These are phyloP conservation scores for Eucalyptus paniculata DNA, from an alignment of 345 rosid species.

Conservation along the genomic window DNA sequence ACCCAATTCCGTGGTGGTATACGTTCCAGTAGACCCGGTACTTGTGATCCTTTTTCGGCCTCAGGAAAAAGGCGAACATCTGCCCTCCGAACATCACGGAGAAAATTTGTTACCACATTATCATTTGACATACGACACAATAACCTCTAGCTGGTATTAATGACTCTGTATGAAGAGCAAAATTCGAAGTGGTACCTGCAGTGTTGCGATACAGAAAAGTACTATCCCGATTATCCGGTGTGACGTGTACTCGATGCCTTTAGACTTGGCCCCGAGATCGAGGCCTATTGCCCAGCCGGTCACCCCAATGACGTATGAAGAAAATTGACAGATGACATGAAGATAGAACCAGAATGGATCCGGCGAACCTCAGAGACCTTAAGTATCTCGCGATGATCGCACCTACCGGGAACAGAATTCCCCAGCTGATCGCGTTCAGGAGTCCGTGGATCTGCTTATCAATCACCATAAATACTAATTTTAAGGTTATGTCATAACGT, in stretches of 20 bases:
- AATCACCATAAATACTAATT: neutral
- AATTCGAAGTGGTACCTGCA: conserved; percentile 37
- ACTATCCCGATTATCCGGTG: conserved; percentile 69
- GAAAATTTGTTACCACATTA: neutral
- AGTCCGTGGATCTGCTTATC: conserved; percentile 65
- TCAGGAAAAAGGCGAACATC: conserved; percentile 46
- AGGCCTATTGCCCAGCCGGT: conserved; percentile 93
- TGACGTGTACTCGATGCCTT: conserved; percentile 12
- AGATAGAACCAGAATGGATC: conserved; percentile 90
- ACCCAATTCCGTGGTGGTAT: conserved; percentile 71
- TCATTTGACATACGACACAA: neutral
- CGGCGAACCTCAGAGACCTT: conserved; percentile 52
- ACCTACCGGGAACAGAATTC: conserved; percentile 66
- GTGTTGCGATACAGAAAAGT: conserved; percentile 53
- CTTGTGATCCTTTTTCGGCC: conserved; percentile 87
- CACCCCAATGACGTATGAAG: conserved; percentile 66
- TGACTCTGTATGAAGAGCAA: neutral
- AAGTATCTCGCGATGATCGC: conserved; percentile 57
- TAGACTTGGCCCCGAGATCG: conserved; percentile 60
- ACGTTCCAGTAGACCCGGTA: conserved; percentile 61
- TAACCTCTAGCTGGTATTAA: neutral
- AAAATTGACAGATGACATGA: conserved; percentile 57
- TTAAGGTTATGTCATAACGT: neutral
- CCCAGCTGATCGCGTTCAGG: conserved; percentile 85
- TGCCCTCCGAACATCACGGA: neutral